Conservation (phyloP, 306 rosid genomes). For the Morella rubra region DNA sequence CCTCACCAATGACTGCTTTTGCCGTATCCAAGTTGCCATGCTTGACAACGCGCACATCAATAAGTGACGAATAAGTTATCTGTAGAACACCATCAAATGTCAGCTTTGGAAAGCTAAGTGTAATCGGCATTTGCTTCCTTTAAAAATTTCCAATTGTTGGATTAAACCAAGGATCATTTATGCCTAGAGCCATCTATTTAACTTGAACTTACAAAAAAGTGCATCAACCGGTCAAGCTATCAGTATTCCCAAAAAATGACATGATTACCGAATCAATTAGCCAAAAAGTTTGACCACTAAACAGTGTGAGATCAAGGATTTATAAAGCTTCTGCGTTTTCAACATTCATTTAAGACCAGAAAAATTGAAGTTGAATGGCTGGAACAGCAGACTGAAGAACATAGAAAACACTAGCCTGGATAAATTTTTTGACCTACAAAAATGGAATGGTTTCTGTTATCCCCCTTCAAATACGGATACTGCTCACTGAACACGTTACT, state of each 20-base stretch:
- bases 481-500: not conserved
- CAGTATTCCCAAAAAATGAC: not conserved
- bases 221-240: not conserved
- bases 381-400: not conserved
- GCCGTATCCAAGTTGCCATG: slow-evolving; percentile 34
- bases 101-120: slow-evolving; percentile 24
- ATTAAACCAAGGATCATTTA: not conserved
- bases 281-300: not conserved
- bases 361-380: not conserved
- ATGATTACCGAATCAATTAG: not conserved
- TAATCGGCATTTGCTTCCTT: slow-evolving; percentile 12
- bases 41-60: slow-evolving; percentile 48
- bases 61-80: slow-evolving; percentile 51
- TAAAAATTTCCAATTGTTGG: not conserved
- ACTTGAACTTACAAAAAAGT: no score
- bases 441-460: not conserved
- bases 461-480: not conserved
- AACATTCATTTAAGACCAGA: not conserved
- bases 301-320: not conserved
- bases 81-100: slow-evolving; percentile 31
- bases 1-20: slow-evolving; percentile 9
- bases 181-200: no score
- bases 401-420: not conserved
- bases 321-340: not conserved
- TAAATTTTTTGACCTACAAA: not conserved